Evolutionary conservation across 202 grass and related monocot genomes (phyloP).

Genomic region (Panicum hallii): DNA sequence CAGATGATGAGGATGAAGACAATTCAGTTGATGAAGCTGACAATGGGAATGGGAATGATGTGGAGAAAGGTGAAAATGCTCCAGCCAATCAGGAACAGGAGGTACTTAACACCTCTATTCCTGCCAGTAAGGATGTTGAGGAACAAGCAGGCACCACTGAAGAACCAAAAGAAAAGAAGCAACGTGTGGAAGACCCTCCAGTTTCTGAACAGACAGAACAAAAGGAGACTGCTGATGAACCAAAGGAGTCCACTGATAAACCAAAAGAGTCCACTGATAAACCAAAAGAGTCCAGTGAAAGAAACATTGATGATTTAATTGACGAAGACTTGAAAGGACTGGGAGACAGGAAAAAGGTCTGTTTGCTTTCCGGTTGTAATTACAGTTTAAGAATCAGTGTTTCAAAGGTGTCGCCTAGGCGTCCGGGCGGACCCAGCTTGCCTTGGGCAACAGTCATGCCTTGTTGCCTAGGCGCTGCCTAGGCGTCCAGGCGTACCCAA

Average conservation of each 20-base stretch:
- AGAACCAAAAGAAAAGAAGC: slow-evolving; percentile 42
- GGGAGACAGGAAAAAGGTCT: slow-evolving; percentile 85
- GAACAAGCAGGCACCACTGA: too few relatives aligned
- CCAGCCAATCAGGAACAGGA: slow-evolving; percentile 48
- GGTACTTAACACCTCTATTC: not conserved
- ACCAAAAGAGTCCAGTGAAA: not conserved
- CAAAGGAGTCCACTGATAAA: slow-evolving; percentile 47
- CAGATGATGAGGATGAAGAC: slow-evolving; percentile 61
- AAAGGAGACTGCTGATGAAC: slow-evolving; percentile 41
- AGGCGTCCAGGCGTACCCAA: too few relatives aligned
- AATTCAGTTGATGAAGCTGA: not conserved
- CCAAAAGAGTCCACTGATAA: slow-evolving; percentile 36
- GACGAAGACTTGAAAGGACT: slow-evolving; percentile 85
- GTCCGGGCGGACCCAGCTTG: too few relatives aligned
- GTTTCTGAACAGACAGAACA: too few relatives aligned
- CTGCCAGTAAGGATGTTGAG: too few relatives aligned
- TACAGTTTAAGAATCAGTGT: not conserved
- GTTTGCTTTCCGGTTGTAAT: slow-evolving; percentile 28
- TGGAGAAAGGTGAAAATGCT: slow-evolving; percentile 44
- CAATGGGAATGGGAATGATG: slow-evolving; percentile 49
- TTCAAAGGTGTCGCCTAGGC: too few relatives aligned
- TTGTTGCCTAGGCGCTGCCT: too few relatives aligned
- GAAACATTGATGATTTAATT: slow-evolving; percentile 54
- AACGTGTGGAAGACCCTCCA: too few relatives aligned
- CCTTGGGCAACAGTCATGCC: too few relatives aligned